Conservation (phyloP, 768 basidiomycete genomes). For the Termitomyces sp. region DNA sequence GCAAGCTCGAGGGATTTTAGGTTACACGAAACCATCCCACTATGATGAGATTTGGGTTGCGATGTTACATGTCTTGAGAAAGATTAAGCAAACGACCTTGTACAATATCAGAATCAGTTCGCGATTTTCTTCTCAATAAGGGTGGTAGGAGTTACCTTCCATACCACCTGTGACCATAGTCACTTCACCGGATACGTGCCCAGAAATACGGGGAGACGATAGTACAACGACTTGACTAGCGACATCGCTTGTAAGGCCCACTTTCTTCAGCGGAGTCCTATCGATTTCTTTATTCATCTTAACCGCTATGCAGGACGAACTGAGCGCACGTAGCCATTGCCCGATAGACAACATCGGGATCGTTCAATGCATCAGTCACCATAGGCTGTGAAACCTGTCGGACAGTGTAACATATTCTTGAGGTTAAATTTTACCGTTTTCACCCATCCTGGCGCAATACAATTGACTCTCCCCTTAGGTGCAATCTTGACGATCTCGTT, state of each 20-base stretch:
- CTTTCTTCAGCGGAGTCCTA: constrained; percentile 69
- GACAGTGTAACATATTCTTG: neutral
- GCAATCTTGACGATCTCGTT: constrained; percentile 81
- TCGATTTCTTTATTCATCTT: neutral
- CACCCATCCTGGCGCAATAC: constrained; percentile 67
- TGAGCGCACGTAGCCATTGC: constrained; percentile 62
- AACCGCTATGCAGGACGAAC: neutral
- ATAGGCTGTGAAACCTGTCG: constrained; percentile 32
- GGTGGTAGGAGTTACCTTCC: constrained; percentile 50
- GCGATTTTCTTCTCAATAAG: neutral
- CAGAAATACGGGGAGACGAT: constrained; percentile 57
- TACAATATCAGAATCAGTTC: constrained; percentile 1
- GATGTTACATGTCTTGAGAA: constrained; percentile 18
- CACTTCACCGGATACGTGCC: constrained; percentile 68
- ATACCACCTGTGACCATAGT: constrained; percentile 75
- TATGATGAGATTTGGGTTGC: neutral
- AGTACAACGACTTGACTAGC: constrained; percentile 62
- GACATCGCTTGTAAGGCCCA: constrained; percentile 58
- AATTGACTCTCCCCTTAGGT: constrained; percentile 66
- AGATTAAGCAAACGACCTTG: constrained; percentile 30
- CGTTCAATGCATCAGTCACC: constrained; percentile 52
- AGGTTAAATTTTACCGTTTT: constrained; percentile 33
- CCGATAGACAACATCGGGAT: constrained; percentile 49
- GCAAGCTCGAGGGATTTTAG: constrained; percentile 46
- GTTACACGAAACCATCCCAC: constrained; percentile 12